These are phyloP conservation scores for Discostella pseudostelligera DNA, from an alignment of 108 stramenopile genomes.

Conservation along the genomic window DNA sequence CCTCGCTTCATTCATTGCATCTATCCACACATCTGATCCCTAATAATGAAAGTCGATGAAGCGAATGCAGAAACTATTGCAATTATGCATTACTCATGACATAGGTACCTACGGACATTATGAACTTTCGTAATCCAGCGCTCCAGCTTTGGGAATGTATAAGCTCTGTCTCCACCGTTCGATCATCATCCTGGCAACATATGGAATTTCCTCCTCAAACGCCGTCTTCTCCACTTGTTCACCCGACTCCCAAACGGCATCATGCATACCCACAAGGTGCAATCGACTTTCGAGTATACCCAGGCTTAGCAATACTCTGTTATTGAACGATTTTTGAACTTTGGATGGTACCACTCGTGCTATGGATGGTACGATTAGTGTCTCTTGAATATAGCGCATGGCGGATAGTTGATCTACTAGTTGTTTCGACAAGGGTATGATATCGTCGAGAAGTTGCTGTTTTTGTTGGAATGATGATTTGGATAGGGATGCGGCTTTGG, in stretches of 20 bases:
- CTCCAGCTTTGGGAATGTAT: constrained; percentile 65
- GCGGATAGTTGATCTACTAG: constrained; percentile 33
- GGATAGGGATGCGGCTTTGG: constrained; percentile 19
- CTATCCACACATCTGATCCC: too few relatives aligned
- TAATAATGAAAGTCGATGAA: too few relatives aligned
- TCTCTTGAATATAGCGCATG: constrained; percentile 58
- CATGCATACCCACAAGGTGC: constrained; percentile 81
- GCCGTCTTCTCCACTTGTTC: constrained; percentile 37
- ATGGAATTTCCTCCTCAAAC: constrained; percentile 71
- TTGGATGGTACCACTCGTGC: constrained; percentile 48
- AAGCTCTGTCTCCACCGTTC: constrained; percentile 74
- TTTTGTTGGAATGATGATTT: constrained; percentile 12
- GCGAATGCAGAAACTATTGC: too few relatives aligned
- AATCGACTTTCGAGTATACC: constrained; percentile 75
- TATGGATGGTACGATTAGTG: constrained; percentile 62
- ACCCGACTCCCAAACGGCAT: constrained; percentile 58
- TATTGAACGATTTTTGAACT: constrained; percentile 81
- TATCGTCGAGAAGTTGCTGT: constrained; percentile 21
- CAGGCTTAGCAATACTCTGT: constrained; percentile 56
- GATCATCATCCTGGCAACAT: constrained; percentile 66
- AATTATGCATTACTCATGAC: too few relatives aligned
- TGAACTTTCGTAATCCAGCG: constrained; percentile 42
- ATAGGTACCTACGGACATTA: too few relatives aligned
- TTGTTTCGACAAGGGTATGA: constrained; percentile 41
- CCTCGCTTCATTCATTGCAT: too few relatives aligned